A percentile compares a stretch with the other conserved stretches of the same genome.
These are phyloP conservation scores for Cercophora sp. DNA, from an alignment of 495 filamentous ascomycete genomes.

Conservation along the genomic window DNA sequence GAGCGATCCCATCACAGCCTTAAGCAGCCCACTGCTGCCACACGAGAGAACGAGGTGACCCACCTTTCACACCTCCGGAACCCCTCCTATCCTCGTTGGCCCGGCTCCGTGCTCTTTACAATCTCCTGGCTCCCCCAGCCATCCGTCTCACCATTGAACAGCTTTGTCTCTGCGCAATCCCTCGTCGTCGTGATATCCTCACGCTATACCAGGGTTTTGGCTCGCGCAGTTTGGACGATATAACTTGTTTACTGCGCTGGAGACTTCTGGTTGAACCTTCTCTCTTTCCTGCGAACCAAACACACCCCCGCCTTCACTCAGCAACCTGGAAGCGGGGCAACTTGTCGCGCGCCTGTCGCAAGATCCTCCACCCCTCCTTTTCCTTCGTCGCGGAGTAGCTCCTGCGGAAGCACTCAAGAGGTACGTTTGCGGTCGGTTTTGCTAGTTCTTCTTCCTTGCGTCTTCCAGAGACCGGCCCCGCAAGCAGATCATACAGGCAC, in stretches of 20 bases:
- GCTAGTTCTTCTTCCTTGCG: background rate
- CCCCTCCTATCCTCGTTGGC: background rate
- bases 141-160: background rate
- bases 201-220: background rate
- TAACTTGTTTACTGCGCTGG: background rate
- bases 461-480: background rate
- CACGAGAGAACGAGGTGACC: slow-evolving; percentile 1
- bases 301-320: slow-evolving; percentile 4
- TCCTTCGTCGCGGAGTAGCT: slow-evolving; percentile 7
- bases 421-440: slow-evolving; percentile 3
- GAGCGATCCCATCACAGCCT: slow-evolving; percentile 8
- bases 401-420: background rate
- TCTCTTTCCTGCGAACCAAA: background rate
- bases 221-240: too few relatives aligned
- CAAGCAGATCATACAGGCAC: slow-evolving; percentile 28
- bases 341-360: slow-evolving; percentile 16
- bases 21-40: slow-evolving; percentile 1
- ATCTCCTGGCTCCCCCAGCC: slow-evolving; percentile 6
- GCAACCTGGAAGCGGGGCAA: slow-evolving; percentile 17
- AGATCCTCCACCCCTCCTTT: background rate
- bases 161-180: slow-evolving; percentile 1
- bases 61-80: slow-evolving; percentile 2
- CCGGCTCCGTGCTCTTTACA: background rate
- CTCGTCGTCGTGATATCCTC: background rate
- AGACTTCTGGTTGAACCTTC: too few relatives aligned